Base-by-base conservation (phyloP, 148 eudicot genomes). In the Mesembryanthemum crystallinum region DNA sequence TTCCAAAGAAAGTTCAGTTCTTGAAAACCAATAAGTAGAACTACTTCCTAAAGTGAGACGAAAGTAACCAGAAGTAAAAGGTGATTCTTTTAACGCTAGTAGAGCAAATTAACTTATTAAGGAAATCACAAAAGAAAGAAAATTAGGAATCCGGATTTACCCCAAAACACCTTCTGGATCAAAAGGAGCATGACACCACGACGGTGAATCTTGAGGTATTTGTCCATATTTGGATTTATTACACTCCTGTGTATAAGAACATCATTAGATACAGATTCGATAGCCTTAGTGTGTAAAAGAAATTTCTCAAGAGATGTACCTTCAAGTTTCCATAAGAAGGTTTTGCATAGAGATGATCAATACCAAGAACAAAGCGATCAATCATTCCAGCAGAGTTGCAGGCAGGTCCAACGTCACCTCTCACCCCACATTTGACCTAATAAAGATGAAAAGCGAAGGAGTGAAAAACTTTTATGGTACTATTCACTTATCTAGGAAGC, bases 141-240 rank as follows among this genome's bases (percentile, higher is more conserved):
- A 61, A 70, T 10, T 18, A 35, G 54, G 75, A 67, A 29, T 39
- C 64, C 24, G 27, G 25, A 58, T 79, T 83, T n/a, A 94, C 98
- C 98, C 92, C 79, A 91, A 79, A 64, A 90, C 79, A 73, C 98
- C 98, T 86, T 94, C 97, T 8, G 98, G 98, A 70, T 94, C 98
- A 86, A 87, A 94, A 64, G 98, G 88, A 64, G 98, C 92, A 82
- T 81, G 84, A 61, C 98, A 94, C 98, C 98, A 94, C 52, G 95
- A 80, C 63, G 98, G 97, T 51, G 93, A 77, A 83, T 64, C 76
- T 54, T 69, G 78, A 32, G 91, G 83, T 73, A 88, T 72, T 73
- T 59, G 80, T 37, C 93, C 88, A 83, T 69, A 47, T 77, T 76
- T 81, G 73, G 89, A 80, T 78, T 83, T 80, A 59, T 83, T 87